A percentile compares a stretch with the other conserved stretches of the same genome.
phyloP scores from a whole-genome alignment of 148 eudicot species.

The Camellia lanceoleosa region DNA sequence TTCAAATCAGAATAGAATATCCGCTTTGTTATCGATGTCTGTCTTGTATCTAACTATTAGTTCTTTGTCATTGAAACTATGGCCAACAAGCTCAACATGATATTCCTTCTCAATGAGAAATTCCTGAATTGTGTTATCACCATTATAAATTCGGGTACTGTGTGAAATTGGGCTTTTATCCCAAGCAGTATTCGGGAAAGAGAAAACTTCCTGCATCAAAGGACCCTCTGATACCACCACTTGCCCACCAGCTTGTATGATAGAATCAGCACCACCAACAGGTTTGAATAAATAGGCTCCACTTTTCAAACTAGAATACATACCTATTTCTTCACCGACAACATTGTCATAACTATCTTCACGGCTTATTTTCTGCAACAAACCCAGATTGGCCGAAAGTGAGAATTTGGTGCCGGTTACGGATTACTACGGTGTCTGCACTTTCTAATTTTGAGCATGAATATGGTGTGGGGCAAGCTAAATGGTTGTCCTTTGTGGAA shows the following conservation, averaged over 20 bases:
- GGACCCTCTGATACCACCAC: constrained; percentile 68
- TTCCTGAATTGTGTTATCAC: constrained; percentile 59
- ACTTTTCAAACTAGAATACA: constrained; percentile 79
- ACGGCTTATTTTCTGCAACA: constrained; percentile 54
- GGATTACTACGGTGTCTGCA: constrained; percentile 49
- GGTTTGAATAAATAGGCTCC: constrained; percentile 96
- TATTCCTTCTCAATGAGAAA: constrained; percentile 88
- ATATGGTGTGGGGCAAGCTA: constrained; percentile 70
- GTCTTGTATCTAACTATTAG: constrained; percentile 86
- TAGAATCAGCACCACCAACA: constrained; percentile 64
- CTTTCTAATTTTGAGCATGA: constrained; percentile 56
- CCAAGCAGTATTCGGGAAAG: constrained; percentile 79
- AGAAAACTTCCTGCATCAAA: constrained; percentile 79
- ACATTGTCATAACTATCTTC: constrained; percentile 46
- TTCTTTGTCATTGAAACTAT: constrained; percentile 64
- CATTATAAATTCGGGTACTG: constrained; percentile 72
- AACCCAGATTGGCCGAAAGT: constrained; percentile 61
- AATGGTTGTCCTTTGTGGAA: constrained; percentile 31
- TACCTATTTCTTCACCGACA: constrained; percentile 71
- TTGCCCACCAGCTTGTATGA: constrained; percentile 50
- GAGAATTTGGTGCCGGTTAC: constrained; percentile 57
- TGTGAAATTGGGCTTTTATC: constrained; percentile 67
- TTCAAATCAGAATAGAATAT: constrained; percentile 85
- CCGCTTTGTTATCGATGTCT: constrained; percentile 60
- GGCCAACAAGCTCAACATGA: constrained; percentile 79